A percentile compares a stretch with the other conserved stretches of the same genome.
phyloP scores from a whole-genome alignment of 495 filamentous ascomycete genomes.

The Bacidia rubella region DNA sequence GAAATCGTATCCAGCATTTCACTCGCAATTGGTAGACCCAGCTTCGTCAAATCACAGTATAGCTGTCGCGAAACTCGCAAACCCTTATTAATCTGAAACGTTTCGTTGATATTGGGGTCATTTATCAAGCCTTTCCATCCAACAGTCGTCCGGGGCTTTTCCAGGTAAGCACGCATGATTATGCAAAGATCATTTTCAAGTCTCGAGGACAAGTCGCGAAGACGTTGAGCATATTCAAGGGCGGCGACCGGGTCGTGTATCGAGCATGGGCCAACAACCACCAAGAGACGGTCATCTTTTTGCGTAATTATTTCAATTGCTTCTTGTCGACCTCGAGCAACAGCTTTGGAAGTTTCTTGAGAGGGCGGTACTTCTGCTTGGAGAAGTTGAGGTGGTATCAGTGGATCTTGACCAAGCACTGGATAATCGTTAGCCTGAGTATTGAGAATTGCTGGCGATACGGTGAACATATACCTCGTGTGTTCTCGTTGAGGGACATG shows the following conservation, averaged over 20 bases:
- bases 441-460: not conserved
- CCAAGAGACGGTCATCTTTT: slow-evolving; percentile 61
- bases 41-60: slow-evolving; percentile 85
- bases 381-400: slow-evolving; percentile 81
- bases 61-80: slow-evolving; percentile 75
- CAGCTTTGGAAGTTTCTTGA: slow-evolving; percentile 59
- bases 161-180: slow-evolving; percentile 95
- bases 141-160: slow-evolving; percentile 96
- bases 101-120: slow-evolving; percentile 96
- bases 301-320: slow-evolving; percentile 69
- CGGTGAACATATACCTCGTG: slow-evolving; percentile 28
- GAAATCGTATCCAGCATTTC: slow-evolving; percentile 99
- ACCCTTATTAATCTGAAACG: slow-evolving; percentile 98
- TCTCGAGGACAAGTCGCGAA: slow-evolving; percentile 75
- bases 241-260: slow-evolving; percentile 93
- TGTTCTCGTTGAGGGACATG: slow-evolving; percentile 34
- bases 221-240: slow-evolving; percentile 80
- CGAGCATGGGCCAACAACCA: slow-evolving; percentile 91
- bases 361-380: slow-evolving; percentile 81
- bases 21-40: slow-evolving; percentile 94
- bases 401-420: slow-evolving; percentile 93
- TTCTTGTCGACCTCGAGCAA: slow-evolving; percentile 68
- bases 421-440: slow-evolving; percentile 6
- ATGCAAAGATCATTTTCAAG: slow-evolving; percentile 82
- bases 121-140: slow-evolving; percentile 99